phyloP scores from a whole-genome alignment of 192 early-diverging fungal genomes.

The Funneliformis geosporum region DNA sequence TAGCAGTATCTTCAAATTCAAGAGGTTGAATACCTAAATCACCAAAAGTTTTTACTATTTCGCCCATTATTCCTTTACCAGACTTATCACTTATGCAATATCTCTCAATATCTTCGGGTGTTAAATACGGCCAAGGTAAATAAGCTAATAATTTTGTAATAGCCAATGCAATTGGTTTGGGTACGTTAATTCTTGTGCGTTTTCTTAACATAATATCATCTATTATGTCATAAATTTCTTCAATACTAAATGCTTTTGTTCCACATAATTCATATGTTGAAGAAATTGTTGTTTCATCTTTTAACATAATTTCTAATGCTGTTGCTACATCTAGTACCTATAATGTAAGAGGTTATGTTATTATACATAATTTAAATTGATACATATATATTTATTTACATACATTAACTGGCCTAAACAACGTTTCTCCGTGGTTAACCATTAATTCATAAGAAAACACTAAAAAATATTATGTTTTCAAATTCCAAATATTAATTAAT shows the following conservation, averaged over 20 bases:
- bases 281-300: conserved; percentile 72
- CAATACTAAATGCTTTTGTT: conserved; percentile 72
- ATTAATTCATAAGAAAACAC: conserved; percentile 56
- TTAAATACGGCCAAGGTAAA: conserved; percentile 73
- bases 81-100: conserved; percentile 70
- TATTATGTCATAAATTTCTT: conserved; percentile 72
- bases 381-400: neutral
- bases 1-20: conserved; percentile 77
- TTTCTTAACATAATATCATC: conserved; percentile 58
- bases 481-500: neutral
- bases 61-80: neutral
- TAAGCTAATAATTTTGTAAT: conserved; percentile 64
- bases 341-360: neutral
- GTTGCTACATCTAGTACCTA: conserved; percentile 84
- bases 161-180: conserved; percentile 71
- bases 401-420: conserved; percentile 72
- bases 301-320: conserved; percentile 74
- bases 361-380: neutral
- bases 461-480: conserved; percentile 35
- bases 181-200: conserved; percentile 55
- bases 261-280: conserved; percentile 86
- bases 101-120: conserved; percentile 86
- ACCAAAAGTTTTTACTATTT: conserved; percentile 71
- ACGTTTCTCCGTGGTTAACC: conserved; percentile 68
- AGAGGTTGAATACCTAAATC: conserved; percentile 85